Base-by-base conservation (phyloP, 2,329 filamentous ascomycete species). In the Aureobasidium uvarum region DNA sequence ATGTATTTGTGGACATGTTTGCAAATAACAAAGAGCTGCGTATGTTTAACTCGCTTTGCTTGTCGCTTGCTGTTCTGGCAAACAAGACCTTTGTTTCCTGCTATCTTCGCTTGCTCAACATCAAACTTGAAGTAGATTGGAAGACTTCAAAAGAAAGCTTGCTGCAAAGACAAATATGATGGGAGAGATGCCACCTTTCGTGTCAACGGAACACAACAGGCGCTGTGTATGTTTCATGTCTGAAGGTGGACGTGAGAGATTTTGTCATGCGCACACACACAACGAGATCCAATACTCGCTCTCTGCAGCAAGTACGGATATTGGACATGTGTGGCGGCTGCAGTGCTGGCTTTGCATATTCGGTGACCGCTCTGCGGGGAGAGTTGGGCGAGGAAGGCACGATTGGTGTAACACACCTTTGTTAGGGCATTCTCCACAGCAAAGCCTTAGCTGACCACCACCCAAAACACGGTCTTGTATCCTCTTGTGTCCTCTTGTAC, bases 1-100 rank as follows among this genome's bases (percentile, higher is more conserved):
- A 58, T 58, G 36, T 45, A 23, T 45, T 5, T 18, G 39, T 18
- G 14, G 55, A 45, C 55, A 58, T 46, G 3, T 45, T 58, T 55
- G 33, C 6, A 20, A 10, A 39, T 18, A 20, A 1, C 13, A 25
- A 25, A 20, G 6, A 18, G 43, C 23, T 33, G 23, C 18, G 13
- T n/a, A 39, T 55, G 18, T 31, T 4, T 43, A 8, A 1, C 25
- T 33, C 31, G 20, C 10, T 23, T n/a, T 31, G 3, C 38, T 33
- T 16, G 2, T 45, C 20, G 23, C 39, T 45, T 45, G 39, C 39
- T 41, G 7, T 45, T 14, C 55, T 16, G 25, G 55, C 55, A 58
- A 58, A 45, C 23, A 58, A 55, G 13, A 8, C 14, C n/a, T 41
- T 18, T 39, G 23, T 55, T 28, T 41, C 23, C 33, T 25, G 11